A percentile compares a stretch with the other conserved stretches of the same genome.
phyloP scores from a whole-genome alignment of 2,329 filamentous ascomycete genomes.

The Colletotrichum sp. region DNA sequence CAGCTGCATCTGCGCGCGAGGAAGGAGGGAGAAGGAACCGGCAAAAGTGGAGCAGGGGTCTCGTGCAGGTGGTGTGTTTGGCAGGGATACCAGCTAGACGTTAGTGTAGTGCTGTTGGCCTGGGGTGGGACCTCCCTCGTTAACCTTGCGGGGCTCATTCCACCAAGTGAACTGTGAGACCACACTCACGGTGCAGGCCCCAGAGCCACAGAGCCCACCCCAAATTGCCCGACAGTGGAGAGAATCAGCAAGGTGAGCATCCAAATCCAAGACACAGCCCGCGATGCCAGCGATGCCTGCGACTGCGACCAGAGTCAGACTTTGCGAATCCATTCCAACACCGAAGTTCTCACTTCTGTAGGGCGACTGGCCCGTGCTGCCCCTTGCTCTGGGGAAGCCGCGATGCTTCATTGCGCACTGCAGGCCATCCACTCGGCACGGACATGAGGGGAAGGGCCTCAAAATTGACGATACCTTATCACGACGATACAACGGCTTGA shows the following conservation, averaged over 20 bases:
- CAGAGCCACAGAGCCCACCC: neutral
- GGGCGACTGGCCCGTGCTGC: neutral
- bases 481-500: neutral
- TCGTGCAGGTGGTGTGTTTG: conserved; percentile 4
- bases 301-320: neutral
- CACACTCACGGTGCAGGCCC: neutral
- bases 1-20: neutral
- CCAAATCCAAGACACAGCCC: neutral
- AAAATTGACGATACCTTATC: neutral
- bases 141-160: conserved; percentile 1
- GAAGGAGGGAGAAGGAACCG: neutral
- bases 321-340: neutral
- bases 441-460: neutral
- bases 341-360: neutral
- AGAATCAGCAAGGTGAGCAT: neutral
- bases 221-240: conserved; percentile 11
- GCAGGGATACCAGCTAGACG: neutral
- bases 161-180: neutral
- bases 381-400: neutral
- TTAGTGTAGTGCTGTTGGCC: neutral
- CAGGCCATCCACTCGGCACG: neutral
- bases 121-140: neutral
- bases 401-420: neutral
- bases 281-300: neutral
- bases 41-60: neutral